These are phyloP conservation scores for Phytophthora tentaculata DNA, from an alignment of 352 stramenopile species.

Conservation along the genomic window DNA sequence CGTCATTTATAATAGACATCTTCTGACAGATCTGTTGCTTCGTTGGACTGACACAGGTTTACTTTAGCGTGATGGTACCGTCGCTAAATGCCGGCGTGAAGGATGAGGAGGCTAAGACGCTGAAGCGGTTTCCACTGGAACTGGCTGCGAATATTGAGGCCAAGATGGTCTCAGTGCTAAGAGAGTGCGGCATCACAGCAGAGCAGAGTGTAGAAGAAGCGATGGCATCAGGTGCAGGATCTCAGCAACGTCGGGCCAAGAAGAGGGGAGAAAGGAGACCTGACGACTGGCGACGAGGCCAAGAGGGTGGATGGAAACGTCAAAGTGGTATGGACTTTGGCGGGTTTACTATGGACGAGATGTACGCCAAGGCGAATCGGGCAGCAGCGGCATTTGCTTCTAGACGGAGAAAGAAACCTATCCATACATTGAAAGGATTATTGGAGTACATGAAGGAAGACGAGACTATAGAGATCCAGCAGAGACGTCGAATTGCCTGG, in stretches of 20 bases:
- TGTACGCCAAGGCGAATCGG: slow-evolving; percentile 42
- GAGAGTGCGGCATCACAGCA: slow-evolving; percentile 54
- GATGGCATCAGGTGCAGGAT: background rate
- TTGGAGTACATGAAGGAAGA: slow-evolving; percentile 49
- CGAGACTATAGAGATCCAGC: slow-evolving; percentile 40
- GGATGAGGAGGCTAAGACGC: slow-evolving; percentile 10
- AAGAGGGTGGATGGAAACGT: slow-evolving; percentile 3
- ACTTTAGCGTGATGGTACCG: slow-evolving; percentile 44
- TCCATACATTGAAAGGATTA: slow-evolving; percentile 47
- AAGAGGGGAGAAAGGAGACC: slow-evolving; percentile 9
- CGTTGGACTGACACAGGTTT: slow-evolving; percentile 24
- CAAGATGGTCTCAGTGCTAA: slow-evolving; percentile 55
- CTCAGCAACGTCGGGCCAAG: slow-evolving; percentile 6
- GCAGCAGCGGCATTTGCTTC: slow-evolving; percentile 19
- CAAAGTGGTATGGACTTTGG: slow-evolving; percentile 63
- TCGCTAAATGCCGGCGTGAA: background rate
- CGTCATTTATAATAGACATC: background rate
- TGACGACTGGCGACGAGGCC: slow-evolving; percentile 18
- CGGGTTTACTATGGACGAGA: slow-evolving; percentile 48
- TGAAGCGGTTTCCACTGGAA: slow-evolving; percentile 61
- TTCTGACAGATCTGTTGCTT: slow-evolving; percentile 6
- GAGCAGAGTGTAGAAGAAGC: slow-evolving; percentile 12
- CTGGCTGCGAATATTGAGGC: slow-evolving; percentile 54
- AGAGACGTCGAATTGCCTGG: slow-evolving; percentile 51
- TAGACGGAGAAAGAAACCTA: slow-evolving; percentile 39